Base-by-base conservation (phyloP, 805 yeast genomes). In the Cyberlindnera lachancei region DNA sequence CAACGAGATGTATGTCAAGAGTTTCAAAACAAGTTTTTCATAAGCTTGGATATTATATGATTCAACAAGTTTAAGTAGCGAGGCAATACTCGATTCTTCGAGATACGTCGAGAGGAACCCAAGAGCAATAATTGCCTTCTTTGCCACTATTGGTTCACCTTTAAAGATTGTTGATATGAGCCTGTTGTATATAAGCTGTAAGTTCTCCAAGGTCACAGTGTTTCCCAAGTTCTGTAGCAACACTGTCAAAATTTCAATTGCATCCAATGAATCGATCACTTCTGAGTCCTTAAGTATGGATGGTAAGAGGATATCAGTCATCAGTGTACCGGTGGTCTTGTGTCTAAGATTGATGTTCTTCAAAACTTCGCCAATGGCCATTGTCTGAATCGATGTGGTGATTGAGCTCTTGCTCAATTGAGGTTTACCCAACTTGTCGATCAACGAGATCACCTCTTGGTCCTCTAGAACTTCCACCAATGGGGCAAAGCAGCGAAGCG, bases 171-270 rank as follows among this genome's bases (percentile, higher is more conserved):
- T 52, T 2, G 48, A 42, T 9, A 68, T 48, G 27, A 74, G 53
- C 6, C 50, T 42, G 4, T 31, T 26, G 27, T 50, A 47, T 6
- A 53, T 41, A 11, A 36, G 38, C 1, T 31, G 41, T 9, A 66
- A 35, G 33, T 73, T 74, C 1, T 44, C 49, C 5, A 45, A 37
- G 0, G 59, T 40, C 21, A 75, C 55, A 4, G 56, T 56, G 13
- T 55, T 43, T 4, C 79, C 76, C 37, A 75, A 56, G 34, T 65
- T 61, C 36, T 64, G 66, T 29, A 76, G 56, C 25, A 79, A 42
- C 43, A 77, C 85, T 15, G 69, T 62, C 27, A 79, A 50, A 6
- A 78, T 64, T 48, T 81, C 90, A 40, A 79, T 66, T 25, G 67
- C 58, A 44, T 81, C 87, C 22, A 77, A 64, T 0, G 65, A 46